These are phyloP conservation scores for Pleoardoris graminearum DNA, from an alignment of 2,329 filamentous ascomycete species.

Conservation along the genomic window DNA sequence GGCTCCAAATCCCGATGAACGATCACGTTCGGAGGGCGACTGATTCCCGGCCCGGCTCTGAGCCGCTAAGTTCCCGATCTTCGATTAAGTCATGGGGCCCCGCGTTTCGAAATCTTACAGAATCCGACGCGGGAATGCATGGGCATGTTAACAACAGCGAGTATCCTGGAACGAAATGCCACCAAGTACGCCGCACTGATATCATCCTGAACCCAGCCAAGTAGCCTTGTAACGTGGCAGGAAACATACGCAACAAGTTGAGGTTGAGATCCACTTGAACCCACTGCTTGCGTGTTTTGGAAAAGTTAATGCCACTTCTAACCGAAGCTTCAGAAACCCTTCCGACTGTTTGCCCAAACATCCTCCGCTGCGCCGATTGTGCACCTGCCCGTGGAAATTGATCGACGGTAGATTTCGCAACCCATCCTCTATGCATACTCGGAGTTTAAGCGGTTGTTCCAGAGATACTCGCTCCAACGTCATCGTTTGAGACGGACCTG, in stretches of 20 bases:
- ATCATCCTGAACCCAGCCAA: background rate
- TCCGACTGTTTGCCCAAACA: background rate
- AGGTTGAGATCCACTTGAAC: background rate
- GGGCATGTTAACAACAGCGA: background rate
- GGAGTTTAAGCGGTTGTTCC: background rate
- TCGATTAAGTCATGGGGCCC: conserved; percentile 15
- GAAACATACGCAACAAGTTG: background rate
- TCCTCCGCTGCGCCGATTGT: too few species aligned
- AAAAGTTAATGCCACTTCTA: background rate
- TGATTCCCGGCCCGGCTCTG: background rate
- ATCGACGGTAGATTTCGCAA: background rate
- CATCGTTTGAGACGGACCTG: background rate
- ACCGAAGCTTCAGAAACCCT: background rate
- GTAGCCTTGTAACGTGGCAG: background rate
- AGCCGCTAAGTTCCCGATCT: background rate
- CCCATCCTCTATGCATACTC: background rate
- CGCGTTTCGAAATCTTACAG: conserved; percentile 6
- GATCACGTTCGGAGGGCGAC: background rate
- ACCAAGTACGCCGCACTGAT: background rate
- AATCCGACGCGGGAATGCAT: background rate
- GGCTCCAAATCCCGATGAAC: background rate
- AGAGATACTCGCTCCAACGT: too few species aligned
- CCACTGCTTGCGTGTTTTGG: background rate
- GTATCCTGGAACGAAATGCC: background rate
- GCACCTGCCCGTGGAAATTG: too few species aligned